Base-by-base conservation (phyloP, 1,284 basidiomycete species). In the Heliocybe sulcata region DNA sequence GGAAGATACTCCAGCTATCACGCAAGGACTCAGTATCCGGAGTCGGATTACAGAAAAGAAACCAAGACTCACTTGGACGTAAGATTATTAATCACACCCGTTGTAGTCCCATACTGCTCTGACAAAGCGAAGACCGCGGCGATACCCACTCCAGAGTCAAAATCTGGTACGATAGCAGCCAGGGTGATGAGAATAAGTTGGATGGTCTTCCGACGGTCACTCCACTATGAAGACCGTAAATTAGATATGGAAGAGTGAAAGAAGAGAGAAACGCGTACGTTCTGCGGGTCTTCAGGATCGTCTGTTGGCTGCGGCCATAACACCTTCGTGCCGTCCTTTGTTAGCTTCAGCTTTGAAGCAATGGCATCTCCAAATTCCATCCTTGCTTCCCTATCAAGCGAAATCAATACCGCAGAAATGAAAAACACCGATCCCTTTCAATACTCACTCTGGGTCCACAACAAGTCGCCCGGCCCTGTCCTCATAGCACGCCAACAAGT, bases 141-240 rank as follows among this genome's bases (percentile, higher is more conserved):
- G 59, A 84, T 83, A 82, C 83, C 83, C 57, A 84, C 83, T 0
- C 80, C 82, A 12, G 83, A 85, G 59, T 83, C 81, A 58, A 87
- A 86, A 61, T 86, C 85, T 0, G 85, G 85, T 10, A 85, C 78
- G 38, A 87, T 79, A 2, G 85, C 81, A 9, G 85, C 83, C 35
- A 86, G 64, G 0, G 83, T 85, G 55, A 83, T 72, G 57, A 86
- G 81, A 35, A 81, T 58, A 25, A 87, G 67, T 54, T 81, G 80
- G 2, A 83, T 55, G 42, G 73, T 72, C 67, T 86, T 87, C 45
- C 71, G 70, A 35, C 63, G 58, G 53, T 72, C 64, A 23, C 68
- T 67, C 77, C 77, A 79, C 77, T 79, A 54, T 10, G n/a, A 29
- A 29, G 6, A 31, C 29, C 29, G 12, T 31, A 4, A 12, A 31